These are phyloP conservation scores for Vitis rupestris DNA, from an alignment of 164 flowering plant species.

Conservation along the genomic window DNA sequence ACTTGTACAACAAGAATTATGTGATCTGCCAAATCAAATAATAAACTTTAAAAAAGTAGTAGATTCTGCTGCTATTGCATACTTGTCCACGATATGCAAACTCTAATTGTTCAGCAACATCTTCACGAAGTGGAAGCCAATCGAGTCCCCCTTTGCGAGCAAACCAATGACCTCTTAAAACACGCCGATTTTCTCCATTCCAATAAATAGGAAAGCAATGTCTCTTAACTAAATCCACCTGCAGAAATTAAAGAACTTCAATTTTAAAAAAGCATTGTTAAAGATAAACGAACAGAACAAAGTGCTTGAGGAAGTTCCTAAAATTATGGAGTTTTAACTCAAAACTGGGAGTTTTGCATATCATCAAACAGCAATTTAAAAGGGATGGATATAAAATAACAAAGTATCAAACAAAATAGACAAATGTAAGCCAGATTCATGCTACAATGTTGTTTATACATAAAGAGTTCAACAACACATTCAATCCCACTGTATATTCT, in stretches of 20 bases:
- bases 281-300: neutral
- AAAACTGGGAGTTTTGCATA: neutral
- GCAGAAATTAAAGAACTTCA: conserved; percentile 12
- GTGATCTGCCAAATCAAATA: neutral
- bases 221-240: conserved; percentile 85
- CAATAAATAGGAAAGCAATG: conserved; percentile 97
- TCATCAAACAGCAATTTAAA: neutral
- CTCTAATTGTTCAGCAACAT: conserved; percentile 93
- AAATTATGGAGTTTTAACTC: neutral
- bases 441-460: neutral
- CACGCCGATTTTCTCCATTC: conserved; percentile 94
- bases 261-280: neutral
- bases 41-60: neutral
- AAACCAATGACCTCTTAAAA: conserved; percentile 98
- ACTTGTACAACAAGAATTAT: too few species aligned
- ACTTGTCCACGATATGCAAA: conserved; percentile 85
- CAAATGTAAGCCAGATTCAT: neutral
- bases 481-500: too few species aligned
- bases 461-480: neutral
- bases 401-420: too few species aligned
- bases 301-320: neutral
- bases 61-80: conserved; percentile 2
- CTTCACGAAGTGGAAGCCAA: conserved; percentile 95
- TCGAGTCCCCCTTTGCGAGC: conserved; percentile 90
- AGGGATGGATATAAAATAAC: too few species aligned